phyloP scores from a whole-genome alignment of 345 rosid genomes.

The Rhizophora apiculata region DNA sequence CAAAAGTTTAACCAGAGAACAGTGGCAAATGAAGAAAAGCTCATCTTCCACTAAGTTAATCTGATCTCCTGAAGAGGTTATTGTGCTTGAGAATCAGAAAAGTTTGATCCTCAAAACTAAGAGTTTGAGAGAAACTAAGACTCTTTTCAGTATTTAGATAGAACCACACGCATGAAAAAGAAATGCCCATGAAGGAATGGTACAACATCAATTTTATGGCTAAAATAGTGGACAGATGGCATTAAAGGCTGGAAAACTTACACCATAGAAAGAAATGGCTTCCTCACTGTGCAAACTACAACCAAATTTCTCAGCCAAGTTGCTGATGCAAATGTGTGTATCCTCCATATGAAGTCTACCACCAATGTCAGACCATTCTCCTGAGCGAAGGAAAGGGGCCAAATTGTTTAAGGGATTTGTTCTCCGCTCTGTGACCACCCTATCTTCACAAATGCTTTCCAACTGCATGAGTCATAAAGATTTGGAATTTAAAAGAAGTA shows the following conservation, averaged over 20 bases:
- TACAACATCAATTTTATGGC: not conserved
- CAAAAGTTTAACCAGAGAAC: not conserved
- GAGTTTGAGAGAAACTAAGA: not conserved
- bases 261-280: slow-evolving; percentile 71
- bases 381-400: slow-evolving; percentile 60
- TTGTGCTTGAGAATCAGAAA: not conserved
- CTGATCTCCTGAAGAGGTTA: not conserved
- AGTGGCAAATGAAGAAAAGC: not conserved
- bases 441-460: slow-evolving; percentile 60
- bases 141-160: not conserved
- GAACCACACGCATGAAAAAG: not conserved
- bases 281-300: slow-evolving; percentile 26
- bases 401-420: slow-evolving; percentile 35
- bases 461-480: slow-evolving; percentile 37
- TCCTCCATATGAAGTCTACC: slow-evolving; percentile 71
- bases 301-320: slow-evolving; percentile 56
- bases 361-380: slow-evolving; percentile 78
- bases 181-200: not conserved
- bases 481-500: slow-evolving; percentile 1
- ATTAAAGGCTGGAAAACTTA: slow-evolving; percentile 28
- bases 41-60: not conserved
- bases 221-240: not conserved
- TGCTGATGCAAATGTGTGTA: slow-evolving; percentile 65
- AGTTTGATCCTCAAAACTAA: not conserved
- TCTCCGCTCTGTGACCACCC: slow-evolving; percentile 31